Evolutionary conservation across 2,329 filamentous ascomycete genomes (phyloP).

Genomic region (Pyricularia pennisetigena): DNA sequence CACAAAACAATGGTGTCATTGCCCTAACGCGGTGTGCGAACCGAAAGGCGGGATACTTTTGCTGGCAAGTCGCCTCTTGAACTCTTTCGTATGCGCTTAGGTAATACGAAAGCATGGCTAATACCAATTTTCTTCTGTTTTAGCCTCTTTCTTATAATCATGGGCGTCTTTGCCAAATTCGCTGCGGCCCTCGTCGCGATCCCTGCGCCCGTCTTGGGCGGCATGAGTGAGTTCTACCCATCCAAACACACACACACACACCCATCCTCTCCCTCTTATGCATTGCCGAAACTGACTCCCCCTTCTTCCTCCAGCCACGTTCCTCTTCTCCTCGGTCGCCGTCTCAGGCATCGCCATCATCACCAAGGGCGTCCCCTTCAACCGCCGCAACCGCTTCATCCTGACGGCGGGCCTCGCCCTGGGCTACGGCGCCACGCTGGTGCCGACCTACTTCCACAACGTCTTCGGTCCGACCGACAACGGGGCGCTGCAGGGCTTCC

Average conservation of each 20-base stretch:
- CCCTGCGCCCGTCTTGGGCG: conserved; percentile 54
- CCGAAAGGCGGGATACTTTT: conserved; percentile 69
- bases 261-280: neutral
- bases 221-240: conserved; percentile 34
- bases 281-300: neutral
- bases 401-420: conserved; percentile 65
- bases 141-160: conserved; percentile 63
- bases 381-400: conserved; percentile 73
- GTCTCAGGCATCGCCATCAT: conserved; percentile 73
- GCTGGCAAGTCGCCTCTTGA: conserved; percentile 32
- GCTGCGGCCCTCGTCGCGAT: conserved; percentile 71
- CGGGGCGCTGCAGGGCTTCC: conserved; percentile 63
- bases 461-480: conserved; percentile 64
- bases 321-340: conserved; percentile 68
- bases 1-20: conserved; percentile 80
- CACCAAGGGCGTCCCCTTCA: conserved; percentile 58
- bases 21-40: conserved; percentile 75
- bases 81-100: neutral
- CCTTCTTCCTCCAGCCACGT: conserved; percentile 40
- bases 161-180: conserved; percentile 78
- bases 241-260: too few relatives aligned
- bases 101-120: neutral
- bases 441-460: conserved; percentile 56
- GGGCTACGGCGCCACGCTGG: conserved; percentile 61
- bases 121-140: neutral